Evolutionary conservation across 2,329 filamentous ascomycete species (phyloP), one percentile per base, ranked within the genome.

Genomic region (Corynespora cassiicola): DNA sequence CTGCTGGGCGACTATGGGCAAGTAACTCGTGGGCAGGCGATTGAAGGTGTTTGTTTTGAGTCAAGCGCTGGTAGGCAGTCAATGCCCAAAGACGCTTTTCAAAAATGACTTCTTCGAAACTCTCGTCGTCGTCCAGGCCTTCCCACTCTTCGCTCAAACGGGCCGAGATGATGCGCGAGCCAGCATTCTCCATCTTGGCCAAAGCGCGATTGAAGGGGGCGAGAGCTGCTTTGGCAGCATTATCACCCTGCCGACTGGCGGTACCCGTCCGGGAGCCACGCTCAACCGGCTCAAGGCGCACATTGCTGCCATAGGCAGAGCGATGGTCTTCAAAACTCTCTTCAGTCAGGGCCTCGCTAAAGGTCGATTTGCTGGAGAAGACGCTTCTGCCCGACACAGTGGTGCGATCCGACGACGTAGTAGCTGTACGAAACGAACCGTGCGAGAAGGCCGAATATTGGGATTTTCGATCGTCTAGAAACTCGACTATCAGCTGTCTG

Each of bases 51-150:
- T 60, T 60, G 27, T 58, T 53, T 26, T 60, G 54, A 7, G 56
- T 60, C 18, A 60, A 36, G 22, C 56, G 54, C 26, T 56, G 55
- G 25, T 58, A 60, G 2, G 55, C 56, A 8, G 52, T 54, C 20
- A 60, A 20, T 15, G 55, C 54, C 56, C 56, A 60, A 3, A 60
- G 47, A n/a, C 56, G 45, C 30, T 60, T 57, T 32, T 60, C 56
- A 18, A 60, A 60, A 23, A 55, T 21, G 29, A 60, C 48, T 26
- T 60, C 56, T 26, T 55, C 53, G 15, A 44, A 49, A 26, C 54
- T 58, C 16, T 58, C 53, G 18, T 60, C 56, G 4, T 58, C 56
- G 6, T 54, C 53, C 10, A 60, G 47, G 10, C 52, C 53, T 22
- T 58, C 55, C 56, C 56, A 60, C 26, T 60, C 56, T 41, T 60